These are phyloP conservation scores for Chaetomium fimeti DNA, from an alignment of 495 filamentous ascomycete species.

Conservation along the genomic window DNA sequence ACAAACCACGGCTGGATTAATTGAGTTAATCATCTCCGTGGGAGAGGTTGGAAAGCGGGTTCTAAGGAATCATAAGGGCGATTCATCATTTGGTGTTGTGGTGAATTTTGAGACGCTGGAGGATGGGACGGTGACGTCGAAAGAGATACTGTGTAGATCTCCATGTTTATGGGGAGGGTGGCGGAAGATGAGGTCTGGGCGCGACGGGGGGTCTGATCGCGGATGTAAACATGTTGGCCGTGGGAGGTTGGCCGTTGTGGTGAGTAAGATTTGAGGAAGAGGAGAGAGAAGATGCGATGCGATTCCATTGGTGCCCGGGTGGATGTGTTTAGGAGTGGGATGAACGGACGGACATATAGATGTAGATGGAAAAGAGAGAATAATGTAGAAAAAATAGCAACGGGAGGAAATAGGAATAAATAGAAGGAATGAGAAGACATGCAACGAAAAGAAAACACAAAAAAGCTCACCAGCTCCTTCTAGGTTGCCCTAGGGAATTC, in stretches of 20 bases:
- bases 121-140: slow-evolving; percentile 59
- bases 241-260: neutral
- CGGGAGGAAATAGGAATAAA: too few relatives aligned
- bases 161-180: slow-evolving; percentile 65
- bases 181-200: slow-evolving; percentile 63
- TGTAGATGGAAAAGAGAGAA: too few relatives aligned
- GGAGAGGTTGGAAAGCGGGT: slow-evolving; percentile 60
- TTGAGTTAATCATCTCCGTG: slow-evolving; percentile 33
- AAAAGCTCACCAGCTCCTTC: slow-evolving; percentile 5
- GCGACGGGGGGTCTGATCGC: slow-evolving; percentile 61
- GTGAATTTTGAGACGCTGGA: slow-evolving; percentile 58
- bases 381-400: too few relatives aligned
- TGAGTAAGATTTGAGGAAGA: neutral
- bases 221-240: slow-evolving; percentile 62
- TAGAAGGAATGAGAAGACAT: too few relatives aligned
- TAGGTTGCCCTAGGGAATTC: neutral
- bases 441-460: neutral
- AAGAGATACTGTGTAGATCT: slow-evolving; percentile 66
- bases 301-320: too few relatives aligned
- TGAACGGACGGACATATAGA: neutral
- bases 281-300: neutral
- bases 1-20: slow-evolving; percentile 71
- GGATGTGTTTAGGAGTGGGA: neutral
- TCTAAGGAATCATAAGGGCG: slow-evolving; percentile 65
- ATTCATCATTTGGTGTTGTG: slow-evolving; percentile 65